Percentiles rank a stretch among this genome's conserved stretches.
These are phyloP conservation scores for Apiotrichum montevideense DNA, from an alignment of 1,284 basidiomycete species.

Conservation along the genomic window DNA sequence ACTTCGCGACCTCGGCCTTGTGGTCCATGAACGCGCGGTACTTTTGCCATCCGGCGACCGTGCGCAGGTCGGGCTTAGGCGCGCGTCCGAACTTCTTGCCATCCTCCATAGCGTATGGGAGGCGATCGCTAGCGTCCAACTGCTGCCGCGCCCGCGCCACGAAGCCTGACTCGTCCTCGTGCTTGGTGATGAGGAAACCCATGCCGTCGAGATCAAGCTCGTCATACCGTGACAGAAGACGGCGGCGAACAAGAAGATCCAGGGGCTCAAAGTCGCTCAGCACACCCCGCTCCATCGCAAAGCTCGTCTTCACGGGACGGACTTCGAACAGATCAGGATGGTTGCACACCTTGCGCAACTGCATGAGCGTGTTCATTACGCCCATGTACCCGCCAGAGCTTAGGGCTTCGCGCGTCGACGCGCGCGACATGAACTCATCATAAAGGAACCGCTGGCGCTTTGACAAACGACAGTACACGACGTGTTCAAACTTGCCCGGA, in stretches of 20 bases:
- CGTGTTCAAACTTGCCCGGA: slow-evolving; percentile 90
- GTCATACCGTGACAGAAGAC: slow-evolving; percentile 52
- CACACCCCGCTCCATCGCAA: slow-evolving; percentile 75
- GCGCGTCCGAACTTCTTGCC: slow-evolving; percentile 51
- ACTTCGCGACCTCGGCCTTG: slow-evolving; percentile 56
- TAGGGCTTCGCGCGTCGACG: slow-evolving; percentile 78
- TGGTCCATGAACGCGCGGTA: slow-evolving; percentile 58
- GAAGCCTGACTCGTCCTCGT: slow-evolving; percentile 48
- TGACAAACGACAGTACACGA: slow-evolving; percentile 83
- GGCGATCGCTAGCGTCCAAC: slow-evolving; percentile 65
- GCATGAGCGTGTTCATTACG: slow-evolving; percentile 96
- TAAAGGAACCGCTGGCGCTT: slow-evolving; percentile 95
- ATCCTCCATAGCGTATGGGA: slow-evolving; percentile 58
- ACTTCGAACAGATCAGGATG: slow-evolving; percentile 95
- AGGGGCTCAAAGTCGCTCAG: slow-evolving; percentile 80
- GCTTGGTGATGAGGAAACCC: slow-evolving; percentile 59
- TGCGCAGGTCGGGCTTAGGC: slow-evolving; percentile 61
- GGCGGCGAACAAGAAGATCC: slow-evolving; percentile 73
- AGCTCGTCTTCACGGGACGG: slow-evolving; percentile 85
- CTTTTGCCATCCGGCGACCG: slow-evolving; percentile 63
- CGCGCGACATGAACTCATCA: slow-evolving; percentile 95
- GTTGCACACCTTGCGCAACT: slow-evolving; percentile 89
- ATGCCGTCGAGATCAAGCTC: slow-evolving; percentile 61
- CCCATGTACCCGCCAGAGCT: slow-evolving; percentile 71
- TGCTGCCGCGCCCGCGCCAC: slow-evolving; percentile 54